Conservation (phyloP, 371 early-diverging fungal species). For the Rhizopus delemar region DNA sequence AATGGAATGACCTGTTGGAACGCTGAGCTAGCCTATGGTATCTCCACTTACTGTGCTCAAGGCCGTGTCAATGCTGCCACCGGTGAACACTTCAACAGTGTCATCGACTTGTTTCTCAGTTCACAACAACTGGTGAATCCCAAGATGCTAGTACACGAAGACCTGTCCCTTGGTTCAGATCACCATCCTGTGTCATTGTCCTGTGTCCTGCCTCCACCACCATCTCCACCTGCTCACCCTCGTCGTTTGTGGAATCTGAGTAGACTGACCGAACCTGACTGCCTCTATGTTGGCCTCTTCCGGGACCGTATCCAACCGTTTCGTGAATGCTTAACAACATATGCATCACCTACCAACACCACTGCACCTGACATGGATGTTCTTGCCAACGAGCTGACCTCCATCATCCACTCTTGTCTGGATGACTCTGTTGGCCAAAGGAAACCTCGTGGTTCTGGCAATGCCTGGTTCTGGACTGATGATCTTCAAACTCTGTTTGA, state of each 20-base stretch:
- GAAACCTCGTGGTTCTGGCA: background rate
- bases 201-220: background rate
- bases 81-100: background rate
- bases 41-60: background rate
- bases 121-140: background rate
- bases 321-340: background rate
- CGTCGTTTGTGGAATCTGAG: constrained; percentile 9
- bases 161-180: constrained; percentile 4
- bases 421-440: constrained; percentile 7
- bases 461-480: constrained; percentile 9
- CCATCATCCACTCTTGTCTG: constrained; percentile 1
- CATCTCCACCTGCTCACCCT: constrained; percentile 3
- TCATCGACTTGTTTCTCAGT: constrained; percentile 8
- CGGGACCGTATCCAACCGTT: background rate
- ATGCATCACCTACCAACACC: background rate
- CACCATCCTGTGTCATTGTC: constrained; percentile 1
- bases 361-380: background rate
- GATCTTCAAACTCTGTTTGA: background rate
- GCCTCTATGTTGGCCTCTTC: background rate
- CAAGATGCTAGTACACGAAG: background rate
- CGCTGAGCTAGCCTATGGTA: background rate
- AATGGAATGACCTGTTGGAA: constrained; percentile 1
- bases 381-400: background rate
- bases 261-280: constrained; percentile 5
- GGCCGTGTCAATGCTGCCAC: background rate